Evolutionary conservation across 257 asterid species (phyloP).

Genomic region (Linaria vulgaris): DNA sequence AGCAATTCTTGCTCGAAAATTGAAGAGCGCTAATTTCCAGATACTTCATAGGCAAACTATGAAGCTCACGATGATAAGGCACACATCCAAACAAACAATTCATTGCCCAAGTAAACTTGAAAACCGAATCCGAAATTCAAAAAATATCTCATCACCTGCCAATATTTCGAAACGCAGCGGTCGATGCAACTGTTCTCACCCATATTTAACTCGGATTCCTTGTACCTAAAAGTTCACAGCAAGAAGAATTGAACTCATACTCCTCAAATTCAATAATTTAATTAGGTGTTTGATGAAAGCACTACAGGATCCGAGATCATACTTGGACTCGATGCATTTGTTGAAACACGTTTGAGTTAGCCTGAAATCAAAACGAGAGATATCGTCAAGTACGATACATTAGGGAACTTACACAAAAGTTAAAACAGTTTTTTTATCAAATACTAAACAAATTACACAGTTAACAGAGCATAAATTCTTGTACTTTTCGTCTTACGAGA

Average conservation of each 20-base stretch:
- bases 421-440: no score
- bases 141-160: constrained; percentile 41
- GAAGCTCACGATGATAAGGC: not conserved
- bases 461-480: not conserved
- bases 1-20: not conserved
- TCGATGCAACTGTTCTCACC: constrained; percentile 59
- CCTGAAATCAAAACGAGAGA: constrained; percentile 34
- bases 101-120: not conserved
- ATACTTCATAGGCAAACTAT: not conserved
- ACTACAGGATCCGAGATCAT: constrained; percentile 7
- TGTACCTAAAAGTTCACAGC: constrained; percentile 36
- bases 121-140: not conserved
- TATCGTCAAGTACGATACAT: not conserved
- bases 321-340: constrained; percentile 63
- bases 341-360: constrained; percentile 62
- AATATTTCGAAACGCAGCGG: constrained; percentile 53
- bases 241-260: not conserved
- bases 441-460: no score
- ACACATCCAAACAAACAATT: not conserved
- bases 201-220: constrained; percentile 62
- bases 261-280: not conserved
- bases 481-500: not conserved
- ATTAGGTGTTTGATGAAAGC: not conserved
- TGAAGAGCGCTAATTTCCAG: not conserved
- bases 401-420: not conserved